Conservation (phyloP, 768 basidiomycete species). For the Hygrophoropsis aurantiaca region DNA sequence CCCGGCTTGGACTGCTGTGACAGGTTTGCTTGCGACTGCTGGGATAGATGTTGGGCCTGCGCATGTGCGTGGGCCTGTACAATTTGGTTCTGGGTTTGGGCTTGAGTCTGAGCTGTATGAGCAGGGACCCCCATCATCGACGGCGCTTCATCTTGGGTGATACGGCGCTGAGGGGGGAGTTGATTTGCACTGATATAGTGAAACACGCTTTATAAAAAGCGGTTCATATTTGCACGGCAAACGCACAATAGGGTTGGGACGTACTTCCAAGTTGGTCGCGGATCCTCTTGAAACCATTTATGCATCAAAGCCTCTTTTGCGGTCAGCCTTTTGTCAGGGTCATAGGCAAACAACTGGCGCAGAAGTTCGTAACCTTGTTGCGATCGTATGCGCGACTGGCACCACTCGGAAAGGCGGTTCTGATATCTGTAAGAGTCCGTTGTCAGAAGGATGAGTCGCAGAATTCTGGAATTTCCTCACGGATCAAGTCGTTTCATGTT, state of each 20-base stretch:
- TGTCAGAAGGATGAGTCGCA: not conserved
- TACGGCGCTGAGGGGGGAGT: conserved; percentile 82
- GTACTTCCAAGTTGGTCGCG: conserved; percentile 82
- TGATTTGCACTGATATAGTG: conserved; percentile 60
- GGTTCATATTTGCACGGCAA: not conserved
- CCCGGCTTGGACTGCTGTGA: conserved; percentile 46
- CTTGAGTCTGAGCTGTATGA: conserved; percentile 38
- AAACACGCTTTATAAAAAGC: conserved; percentile 60
- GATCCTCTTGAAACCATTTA: conserved; percentile 92
- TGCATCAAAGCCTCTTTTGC: conserved; percentile 81
- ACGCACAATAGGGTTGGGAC: conserved; percentile 24
- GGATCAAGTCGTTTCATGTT: conserved; percentile 78
- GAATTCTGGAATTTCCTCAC: conserved; percentile 44
- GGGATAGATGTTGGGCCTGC: conserved; percentile 40
- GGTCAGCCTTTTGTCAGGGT: conserved; percentile 84
- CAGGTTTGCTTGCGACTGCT: conserved; percentile 21
- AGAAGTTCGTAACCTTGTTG: conserved; percentile 79
- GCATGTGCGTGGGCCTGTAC: conserved; percentile 48
- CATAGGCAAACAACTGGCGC: conserved; percentile 83
- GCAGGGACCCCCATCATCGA: conserved; percentile 75
- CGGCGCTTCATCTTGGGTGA: conserved; percentile 90
- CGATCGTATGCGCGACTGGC: conserved; percentile 57
- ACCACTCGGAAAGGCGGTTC: conserved; percentile 77
- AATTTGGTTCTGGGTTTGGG: conserved; percentile 40
- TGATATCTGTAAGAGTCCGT: conserved; percentile 41